Percentiles rank a stretch among this genome's conserved stretches.
These are phyloP conservation scores for Diaporthe helianthi DNA, from an alignment of 2,329 filamentous ascomycete species.

Conservation along the genomic window DNA sequence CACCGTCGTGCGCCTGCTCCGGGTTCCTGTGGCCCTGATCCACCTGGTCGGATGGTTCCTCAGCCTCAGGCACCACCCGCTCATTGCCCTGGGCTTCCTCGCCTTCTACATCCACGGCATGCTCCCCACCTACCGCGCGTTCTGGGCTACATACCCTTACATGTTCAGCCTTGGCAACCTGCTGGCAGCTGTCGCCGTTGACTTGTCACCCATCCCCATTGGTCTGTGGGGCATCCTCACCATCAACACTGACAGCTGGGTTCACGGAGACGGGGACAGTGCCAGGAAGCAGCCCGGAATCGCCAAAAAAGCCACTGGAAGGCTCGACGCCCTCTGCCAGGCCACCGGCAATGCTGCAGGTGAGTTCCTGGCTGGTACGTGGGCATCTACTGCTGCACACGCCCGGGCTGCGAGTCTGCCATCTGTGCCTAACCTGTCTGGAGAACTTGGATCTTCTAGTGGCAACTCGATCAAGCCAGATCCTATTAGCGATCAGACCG, in stretches of 20 bases:
- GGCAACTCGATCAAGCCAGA: background rate
- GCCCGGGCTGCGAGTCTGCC: too few relatives aligned
- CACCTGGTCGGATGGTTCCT: conserved; percentile 13
- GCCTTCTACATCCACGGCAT: conserved; percentile 2
- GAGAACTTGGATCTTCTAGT: background rate
- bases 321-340: background rate
- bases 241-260: conserved; percentile 16
- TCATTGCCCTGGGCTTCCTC: conserved; percentile 4
- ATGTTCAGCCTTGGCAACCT: conserved; percentile 13
- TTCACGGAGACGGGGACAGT: conserved; percentile 9
- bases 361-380: background rate
- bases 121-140: background rate
- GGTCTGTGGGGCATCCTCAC: conserved; percentile 24
- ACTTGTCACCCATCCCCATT: conserved; percentile 5
- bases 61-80: background rate
- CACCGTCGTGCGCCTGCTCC: conserved; percentile 5
- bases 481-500: background rate
- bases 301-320: background rate
- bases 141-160: conserved; percentile 20
- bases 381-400: background rate
- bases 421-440: too few relatives aligned
- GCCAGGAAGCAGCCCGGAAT: conserved; percentile 13
- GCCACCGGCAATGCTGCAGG: background rate
- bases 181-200: conserved; percentile 14
- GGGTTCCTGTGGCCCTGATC: conserved; percentile 2